Base-by-base conservation (phyloP, 116 monocot species). In the Trichopus zeylanicus region DNA sequence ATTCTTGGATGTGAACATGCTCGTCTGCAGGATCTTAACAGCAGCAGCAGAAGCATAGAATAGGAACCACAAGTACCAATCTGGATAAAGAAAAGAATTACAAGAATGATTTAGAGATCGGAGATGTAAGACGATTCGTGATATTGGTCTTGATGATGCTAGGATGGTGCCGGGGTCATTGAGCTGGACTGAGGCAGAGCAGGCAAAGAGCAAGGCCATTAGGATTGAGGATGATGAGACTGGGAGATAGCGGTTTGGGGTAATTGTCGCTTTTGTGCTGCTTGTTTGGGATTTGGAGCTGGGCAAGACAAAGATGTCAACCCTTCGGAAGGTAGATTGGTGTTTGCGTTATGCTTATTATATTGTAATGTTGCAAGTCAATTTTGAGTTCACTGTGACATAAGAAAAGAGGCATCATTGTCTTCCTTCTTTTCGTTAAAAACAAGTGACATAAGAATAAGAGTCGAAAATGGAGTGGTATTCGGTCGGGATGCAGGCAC, bases 11-110 rank as follows among this genome's bases (percentile, higher is more conserved):
- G 32, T 6, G 19, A 61, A 42, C n/a, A 29, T n/a, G n/a, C n/a
- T 59, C 19, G 18, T 0, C 20, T 51, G 31, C 32, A 79, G 65
- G 39, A 82, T 46, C 75, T 82, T 87, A 10, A 82, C 67, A n/a
- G 16, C 66, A 57, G 66, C 70, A 24, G 87, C 82, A 42, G 54
- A 16, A 24, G 67, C 75, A 61, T 87, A 87, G 31, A 87, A 64
- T 39, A 79, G 82, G 28, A 82, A 57, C 87, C 82, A 87, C 56
- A 79, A 65, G 22, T 82, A 87, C 87, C 87, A 87, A 73, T 87
- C 82, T 87, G 76, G 37, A 12, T 49, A 48, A 25, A 21, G 51
- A 56, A 19, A 13, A 23, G 27, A 59, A 51, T n/a, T n/a, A n/a
- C n/a, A 42, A 13, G 20, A 48, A 22, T 31, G n/a, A 48, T n/a